phyloP scores from a whole-genome alignment of 2,329 filamentous ascomycete species.

The Fusarium scirpi region DNA sequence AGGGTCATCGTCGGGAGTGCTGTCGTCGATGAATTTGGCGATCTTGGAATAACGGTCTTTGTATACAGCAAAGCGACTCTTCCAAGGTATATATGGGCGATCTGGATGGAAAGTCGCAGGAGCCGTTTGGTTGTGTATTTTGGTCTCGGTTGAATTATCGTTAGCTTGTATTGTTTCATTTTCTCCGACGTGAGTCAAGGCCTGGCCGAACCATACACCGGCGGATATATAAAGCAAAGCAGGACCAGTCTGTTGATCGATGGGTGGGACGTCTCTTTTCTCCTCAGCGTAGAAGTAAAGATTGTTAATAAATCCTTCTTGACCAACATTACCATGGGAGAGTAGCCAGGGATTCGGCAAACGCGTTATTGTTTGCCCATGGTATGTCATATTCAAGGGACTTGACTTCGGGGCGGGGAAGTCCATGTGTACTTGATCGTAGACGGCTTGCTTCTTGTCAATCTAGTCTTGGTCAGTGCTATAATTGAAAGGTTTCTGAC shows the following conservation, averaged over 20 bases:
- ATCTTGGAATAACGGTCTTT: background rate
- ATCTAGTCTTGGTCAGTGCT: background rate
- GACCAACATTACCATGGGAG: background rate
- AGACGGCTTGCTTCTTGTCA: background rate
- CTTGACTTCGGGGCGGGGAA: no score
- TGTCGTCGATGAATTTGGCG: background rate
- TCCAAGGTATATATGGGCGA: background rate
- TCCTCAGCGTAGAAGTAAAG: background rate
- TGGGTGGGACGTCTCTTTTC: background rate
- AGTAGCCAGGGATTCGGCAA: conserved; percentile 1
- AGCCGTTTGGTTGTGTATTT: background rate
- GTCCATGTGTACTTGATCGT: background rate
- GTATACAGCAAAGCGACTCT: background rate
- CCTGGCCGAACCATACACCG: conserved; percentile 6
- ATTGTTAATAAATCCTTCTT: background rate
- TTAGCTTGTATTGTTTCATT: background rate
- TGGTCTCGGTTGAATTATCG: background rate
- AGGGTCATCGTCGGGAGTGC: background rate
- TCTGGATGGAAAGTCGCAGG: background rate
- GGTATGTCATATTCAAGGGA: conserved; percentile 7
- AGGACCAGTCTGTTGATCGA: background rate
- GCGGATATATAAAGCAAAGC: background rate
- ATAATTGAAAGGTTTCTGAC: accelerated
- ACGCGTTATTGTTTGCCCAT: conserved; percentile 1
- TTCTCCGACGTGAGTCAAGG: background rate